A percentile compares a stretch with the other conserved stretches of the same genome.
Conservation (phyloP, 192 early-diverging fungal species). For the Borealophlyctis nickersoniae region DNA sequence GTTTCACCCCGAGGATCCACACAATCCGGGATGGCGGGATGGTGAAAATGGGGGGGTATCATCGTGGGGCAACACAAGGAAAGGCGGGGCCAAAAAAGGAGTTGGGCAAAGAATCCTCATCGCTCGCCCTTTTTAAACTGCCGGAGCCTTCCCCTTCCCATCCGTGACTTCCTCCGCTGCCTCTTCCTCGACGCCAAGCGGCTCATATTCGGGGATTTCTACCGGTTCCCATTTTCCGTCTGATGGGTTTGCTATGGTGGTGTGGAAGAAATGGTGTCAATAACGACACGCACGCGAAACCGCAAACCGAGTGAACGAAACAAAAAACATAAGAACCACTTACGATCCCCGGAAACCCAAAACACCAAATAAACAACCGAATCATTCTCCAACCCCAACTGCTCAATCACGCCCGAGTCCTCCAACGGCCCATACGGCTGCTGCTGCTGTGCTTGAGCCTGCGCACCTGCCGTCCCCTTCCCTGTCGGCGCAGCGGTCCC, state of each 20-base stretch:
- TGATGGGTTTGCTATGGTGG: conserved; percentile 4
- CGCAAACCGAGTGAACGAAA: neutral
- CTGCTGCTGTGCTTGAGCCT: conserved; percentile 13
- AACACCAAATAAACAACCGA: conserved; percentile 30
- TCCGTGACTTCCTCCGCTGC: conserved; percentile 18
- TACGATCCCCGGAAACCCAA: conserved; percentile 28
- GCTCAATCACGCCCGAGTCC: conserved; percentile 40
- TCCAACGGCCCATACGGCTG: conserved; percentile 33
- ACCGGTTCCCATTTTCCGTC: conserved; percentile 44
- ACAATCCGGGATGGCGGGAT: no score
- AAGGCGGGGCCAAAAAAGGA: neutral
- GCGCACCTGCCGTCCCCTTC: conserved; percentile 1
- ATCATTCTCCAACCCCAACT: conserved; percentile 41
- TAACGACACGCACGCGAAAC: neutral
- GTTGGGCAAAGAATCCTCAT: neutral
- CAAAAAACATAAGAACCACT: neutral
- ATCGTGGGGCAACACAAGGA: neutral
- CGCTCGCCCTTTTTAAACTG: neutral
- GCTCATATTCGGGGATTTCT: conserved; percentile 42
- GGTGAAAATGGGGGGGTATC: no score
- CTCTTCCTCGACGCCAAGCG: conserved; percentile 35
- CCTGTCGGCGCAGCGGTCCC: conserved; percentile 3
- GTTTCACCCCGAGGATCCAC: no score
- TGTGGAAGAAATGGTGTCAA: neutral
- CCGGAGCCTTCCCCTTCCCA: conserved; percentile 34